These are phyloP conservation scores for Mollisia scopiformis DNA, from an alignment of 2,329 filamentous ascomycete genomes.

Conservation along the genomic window DNA sequence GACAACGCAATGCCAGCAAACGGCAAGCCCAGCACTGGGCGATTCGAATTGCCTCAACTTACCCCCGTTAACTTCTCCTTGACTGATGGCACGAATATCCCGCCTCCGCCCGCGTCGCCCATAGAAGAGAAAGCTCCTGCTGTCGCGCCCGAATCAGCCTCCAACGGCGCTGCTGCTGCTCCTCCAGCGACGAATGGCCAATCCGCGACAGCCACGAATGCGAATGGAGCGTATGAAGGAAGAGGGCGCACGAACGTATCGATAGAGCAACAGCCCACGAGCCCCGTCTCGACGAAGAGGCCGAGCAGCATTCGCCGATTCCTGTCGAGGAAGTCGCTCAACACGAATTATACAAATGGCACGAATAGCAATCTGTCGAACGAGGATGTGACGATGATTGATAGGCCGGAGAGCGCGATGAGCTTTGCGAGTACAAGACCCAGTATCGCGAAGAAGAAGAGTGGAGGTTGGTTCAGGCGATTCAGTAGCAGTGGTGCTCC, in stretches of 20 bases:
- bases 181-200: constrained; percentile 13
- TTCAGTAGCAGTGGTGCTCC: constrained; percentile 18
- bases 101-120: constrained; percentile 38
- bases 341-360: constrained; percentile 36
- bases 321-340: constrained; percentile 39
- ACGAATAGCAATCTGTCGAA: constrained; percentile 27
- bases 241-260: constrained; percentile 20
- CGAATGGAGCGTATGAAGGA: constrained; percentile 18
- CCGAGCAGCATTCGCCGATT: constrained; percentile 42
- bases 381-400: constrained; percentile 31
- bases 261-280: constrained; percentile 26
- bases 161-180: constrained; percentile 8
- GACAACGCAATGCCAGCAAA: constrained; percentile 28
- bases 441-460: constrained; percentile 30
- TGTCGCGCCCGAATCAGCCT: constrained; percentile 5
- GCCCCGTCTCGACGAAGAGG: constrained; percentile 32
- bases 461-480: constrained; percentile 37
- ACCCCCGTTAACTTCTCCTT: constrained; percentile 36
- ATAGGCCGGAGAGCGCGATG: constrained; percentile 33
- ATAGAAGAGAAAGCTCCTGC: constrained; percentile 33
- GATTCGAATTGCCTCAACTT: constrained; percentile 38
- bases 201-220: constrained; percentile 15
- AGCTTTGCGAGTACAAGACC: constrained; percentile 29
- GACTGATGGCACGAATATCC: constrained; percentile 40
- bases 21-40: constrained; percentile 33